Conservation (phyloP, 2,329 filamentous ascomycete species). For the Alternaria novae-zelandiae region DNA sequence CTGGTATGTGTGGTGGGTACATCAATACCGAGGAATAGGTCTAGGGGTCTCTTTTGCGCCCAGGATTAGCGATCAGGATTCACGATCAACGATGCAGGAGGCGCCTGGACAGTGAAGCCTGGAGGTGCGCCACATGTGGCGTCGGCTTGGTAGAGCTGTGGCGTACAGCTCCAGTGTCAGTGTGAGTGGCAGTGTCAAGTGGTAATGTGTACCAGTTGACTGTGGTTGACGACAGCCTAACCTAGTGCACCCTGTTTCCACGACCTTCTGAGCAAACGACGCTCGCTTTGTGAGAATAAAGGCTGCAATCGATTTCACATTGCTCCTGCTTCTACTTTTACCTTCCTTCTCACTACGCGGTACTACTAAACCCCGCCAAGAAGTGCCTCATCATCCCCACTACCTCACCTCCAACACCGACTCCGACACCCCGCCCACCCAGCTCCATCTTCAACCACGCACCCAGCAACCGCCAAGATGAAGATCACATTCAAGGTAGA, state of each 20-base stretch:
- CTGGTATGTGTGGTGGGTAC: not conserved
- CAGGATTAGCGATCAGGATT: not conserved
- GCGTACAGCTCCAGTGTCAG: not conserved
- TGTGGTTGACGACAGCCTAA: slow-evolving; percentile 4
- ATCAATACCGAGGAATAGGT: not conserved
- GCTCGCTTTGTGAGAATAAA: not conserved
- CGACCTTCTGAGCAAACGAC: slow-evolving; percentile 26
- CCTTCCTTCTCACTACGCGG: slow-evolving; percentile 2
- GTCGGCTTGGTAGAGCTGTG: not conserved
- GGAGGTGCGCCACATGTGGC: slow-evolving; percentile 3
- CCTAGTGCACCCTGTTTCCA: slow-evolving; percentile 18
- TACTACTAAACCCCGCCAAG: slow-evolving; percentile 10
- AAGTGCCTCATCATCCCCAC: slow-evolving; percentile 15
- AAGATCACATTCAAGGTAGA: slow-evolving; percentile 74
- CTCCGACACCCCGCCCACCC: slow-evolving; percentile 34
- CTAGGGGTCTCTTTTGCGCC: not conserved
- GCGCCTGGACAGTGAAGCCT: not conserved
- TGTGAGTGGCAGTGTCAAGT: not conserved
- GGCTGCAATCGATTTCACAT: not conserved
- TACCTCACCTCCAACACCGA: slow-evolving; percentile 23
- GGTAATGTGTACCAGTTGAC: not conserved
- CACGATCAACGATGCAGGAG: not conserved
- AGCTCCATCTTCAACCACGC: slow-evolving; percentile 26
- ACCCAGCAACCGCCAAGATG: slow-evolving; percentile 55
- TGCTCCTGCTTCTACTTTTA: not conserved